Evolutionary conservation across 2,329 filamentous ascomycete species (phyloP), one percentile per base, ranked within the genome.

Genomic region (Fusarium clavum): DNA sequence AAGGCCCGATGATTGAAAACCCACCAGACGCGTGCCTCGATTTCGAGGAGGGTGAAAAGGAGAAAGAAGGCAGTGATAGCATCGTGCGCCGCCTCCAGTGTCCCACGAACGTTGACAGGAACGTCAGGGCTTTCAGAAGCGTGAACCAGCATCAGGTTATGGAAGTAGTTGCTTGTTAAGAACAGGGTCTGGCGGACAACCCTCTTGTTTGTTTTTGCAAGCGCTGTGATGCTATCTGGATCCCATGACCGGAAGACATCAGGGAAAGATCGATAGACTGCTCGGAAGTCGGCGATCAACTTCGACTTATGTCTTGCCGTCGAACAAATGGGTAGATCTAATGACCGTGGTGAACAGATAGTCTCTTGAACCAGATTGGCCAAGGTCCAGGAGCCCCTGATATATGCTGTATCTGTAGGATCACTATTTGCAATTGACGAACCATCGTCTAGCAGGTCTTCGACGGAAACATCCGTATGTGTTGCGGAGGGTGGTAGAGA

Each of bases 1-100:
- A 94, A 94, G 0, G 92, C 92, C 2, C 92, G 84, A 76, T 94
- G 92, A 77, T 94, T 92, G 71, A 94, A 93, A 1, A 93, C 91
- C 92, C 92, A 95, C 92, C 92, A 94, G 1, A 94, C 92, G 16
- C 90, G 86, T 2, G 91, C 91, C 81, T 95, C 92, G 18, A 83
- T 83, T 71, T 91, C 88, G 67, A 94, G 89, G 14, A 93, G 81
- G 40, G 82, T 83, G 79, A 90, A 92, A 9, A 94, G 84, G 61
- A 94, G 84, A 77, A 94, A 94, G 77, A 94, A 95, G 2, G 91
- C 84, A 46, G 85, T 86, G 48, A 95, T 88, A 7, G 92, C 92
- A 76, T 92, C 91, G 73, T 93, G 90, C 0, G 92, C 92, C 0
- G 92, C 91, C 78, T 94, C 91, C 14, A 94, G 81, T 5, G 91